phyloP scores from a whole-genome alignment of 2,329 filamentous ascomycete genomes.

The Aspergillus sp. region DNA sequence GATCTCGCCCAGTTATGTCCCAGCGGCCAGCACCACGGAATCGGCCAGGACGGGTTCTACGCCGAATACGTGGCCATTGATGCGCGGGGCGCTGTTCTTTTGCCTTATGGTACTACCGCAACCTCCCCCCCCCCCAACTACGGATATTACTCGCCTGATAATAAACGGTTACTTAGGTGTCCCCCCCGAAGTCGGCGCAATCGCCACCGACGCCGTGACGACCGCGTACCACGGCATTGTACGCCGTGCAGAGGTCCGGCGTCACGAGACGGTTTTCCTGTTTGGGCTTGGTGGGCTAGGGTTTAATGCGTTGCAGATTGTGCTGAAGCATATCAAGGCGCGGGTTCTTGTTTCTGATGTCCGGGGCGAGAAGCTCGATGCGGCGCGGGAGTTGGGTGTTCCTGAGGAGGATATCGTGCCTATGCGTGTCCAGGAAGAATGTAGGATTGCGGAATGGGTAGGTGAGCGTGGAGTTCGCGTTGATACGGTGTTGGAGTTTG shows the following conservation, averaged over 20 bases:
- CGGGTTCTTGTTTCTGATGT: slow-evolving; percentile 41
- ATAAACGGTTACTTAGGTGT: slow-evolving; percentile 14
- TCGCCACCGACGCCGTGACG: slow-evolving; percentile 43
- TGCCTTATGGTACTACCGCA: slow-evolving; percentile 9
- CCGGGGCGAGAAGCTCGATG: slow-evolving; percentile 29
- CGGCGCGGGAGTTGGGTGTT: slow-evolving; percentile 33
- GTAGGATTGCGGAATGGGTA: slow-evolving; percentile 27
- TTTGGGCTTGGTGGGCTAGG: slow-evolving; percentile 45
- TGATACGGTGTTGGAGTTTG: slow-evolving; percentile 36
- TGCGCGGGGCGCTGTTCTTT: slow-evolving; percentile 22
- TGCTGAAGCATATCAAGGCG: slow-evolving; percentile 48
- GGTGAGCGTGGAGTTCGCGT: slow-evolving; percentile 23
- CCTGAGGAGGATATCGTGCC: slow-evolving; percentile 30
- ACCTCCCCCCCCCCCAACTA: too few species aligned
- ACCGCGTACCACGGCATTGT: slow-evolving; percentile 45
- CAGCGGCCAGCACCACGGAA: slow-evolving; percentile 41
- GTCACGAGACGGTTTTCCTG: slow-evolving; percentile 39
- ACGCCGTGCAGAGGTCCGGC: slow-evolving; percentile 35
- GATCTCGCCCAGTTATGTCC: slow-evolving; percentile 34
- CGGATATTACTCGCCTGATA: not conserved
- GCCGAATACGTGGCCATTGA: slow-evolving; percentile 39
- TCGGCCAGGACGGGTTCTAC: slow-evolving; percentile 47
- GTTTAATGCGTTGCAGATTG: slow-evolving; percentile 43
- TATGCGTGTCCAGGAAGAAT: too few species aligned
- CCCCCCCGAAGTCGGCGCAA: slow-evolving; percentile 33